phyloP scores from a whole-genome alignment of 2,329 filamentous ascomycete genomes.

The Epicoccum sorghinum region DNA sequence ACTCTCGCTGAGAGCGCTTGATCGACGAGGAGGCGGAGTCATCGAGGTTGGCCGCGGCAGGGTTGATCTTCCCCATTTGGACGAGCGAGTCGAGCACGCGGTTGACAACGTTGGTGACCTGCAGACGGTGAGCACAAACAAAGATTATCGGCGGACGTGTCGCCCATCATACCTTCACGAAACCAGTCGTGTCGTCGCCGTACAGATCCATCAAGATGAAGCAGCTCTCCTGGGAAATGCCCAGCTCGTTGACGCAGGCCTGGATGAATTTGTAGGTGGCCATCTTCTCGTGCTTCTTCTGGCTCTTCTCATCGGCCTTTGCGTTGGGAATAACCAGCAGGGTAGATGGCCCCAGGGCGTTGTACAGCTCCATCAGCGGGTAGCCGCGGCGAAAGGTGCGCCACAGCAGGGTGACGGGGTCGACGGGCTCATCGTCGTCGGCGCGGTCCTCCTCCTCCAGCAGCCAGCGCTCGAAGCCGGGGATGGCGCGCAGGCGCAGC shows the following conservation, averaged over 20 bases:
- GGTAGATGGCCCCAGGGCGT: constrained; percentile 74
- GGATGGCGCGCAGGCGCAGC: constrained; percentile 80
- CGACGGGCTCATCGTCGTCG: constrained; percentile 69
- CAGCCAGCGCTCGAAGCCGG: constrained; percentile 78
- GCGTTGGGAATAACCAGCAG: constrained; percentile 71
- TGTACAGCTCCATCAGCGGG: constrained; percentile 88
- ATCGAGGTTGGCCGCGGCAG: constrained; percentile 50
- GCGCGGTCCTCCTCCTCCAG: constrained; percentile 72
- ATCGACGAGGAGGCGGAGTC: constrained; percentile 53
- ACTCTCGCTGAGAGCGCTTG: constrained; percentile 76
- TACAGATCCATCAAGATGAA: constrained; percentile 93
- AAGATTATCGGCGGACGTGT: neutral
- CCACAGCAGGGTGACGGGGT: constrained; percentile 82
- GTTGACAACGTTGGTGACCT: constrained; percentile 92
- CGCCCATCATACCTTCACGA: constrained; percentile 74
- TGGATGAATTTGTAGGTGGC: constrained; percentile 93
- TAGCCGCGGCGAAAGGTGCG: constrained; percentile 81
- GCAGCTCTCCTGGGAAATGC: constrained; percentile 79
- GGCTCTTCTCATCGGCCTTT: constrained; percentile 61
- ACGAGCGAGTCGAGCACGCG: constrained; percentile 87
- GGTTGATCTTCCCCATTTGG: constrained; percentile 71
- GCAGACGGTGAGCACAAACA: constrained; percentile 15
- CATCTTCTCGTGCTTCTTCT: constrained; percentile 78
- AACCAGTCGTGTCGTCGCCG: constrained; percentile 93
- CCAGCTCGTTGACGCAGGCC: constrained; percentile 82